Base-by-base conservation (phyloP, 768 basidiomycete species). In the Albatrellus ellisii region DNA sequence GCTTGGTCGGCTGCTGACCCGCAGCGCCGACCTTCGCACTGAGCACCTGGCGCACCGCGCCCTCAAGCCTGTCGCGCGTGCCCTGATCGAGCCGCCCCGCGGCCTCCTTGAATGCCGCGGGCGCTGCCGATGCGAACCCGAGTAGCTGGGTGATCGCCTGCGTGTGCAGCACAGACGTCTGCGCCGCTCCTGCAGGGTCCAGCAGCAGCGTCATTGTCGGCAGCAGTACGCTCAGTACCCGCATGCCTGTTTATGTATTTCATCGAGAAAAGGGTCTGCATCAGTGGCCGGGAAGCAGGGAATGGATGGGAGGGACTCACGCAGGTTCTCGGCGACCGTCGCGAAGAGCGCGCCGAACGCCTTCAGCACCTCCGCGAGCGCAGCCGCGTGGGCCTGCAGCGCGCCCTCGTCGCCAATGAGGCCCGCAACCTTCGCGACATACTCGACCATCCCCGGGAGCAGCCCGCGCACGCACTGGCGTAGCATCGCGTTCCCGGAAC, bases 371-470 rank as follows among this genome's bases (percentile, higher is more conserved):
- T 97, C 91, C 6, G 74, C 75, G 1, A 86, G 63, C 2, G 77
- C 80, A 11, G 73, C 67, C 10, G 68, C 58, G 20, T 79, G 72
- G n/a, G 63, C 51, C 28, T 83, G 78, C 1, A 69, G 60, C 20
- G 78, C 55, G 0, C 65, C 62, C 6, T 67, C 69, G 34, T 83
- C 79, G 43, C 70, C 71, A n/a, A 75, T 64, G 11, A 64, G 59
- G 1, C 75, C 72, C 0, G 83, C 75, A 26, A 80, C 67, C 45
- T 72, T 77, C 8, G 82, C 80, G 21, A 91, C 62, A 52, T 78
- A 86, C 47, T 77, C 79, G n/a, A 97, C 75, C 45, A 94, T 61
- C 1, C 77, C 80, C 0, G 91, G 88, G 4, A 97, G 57, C 12
- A 97, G 64, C 32, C 83, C 66, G 36, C 74, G 69, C 6, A 73